These are phyloP conservation scores for Termitomyces sp. DNA, from an alignment of 768 basidiomycete genomes.

Conservation along the genomic window DNA sequence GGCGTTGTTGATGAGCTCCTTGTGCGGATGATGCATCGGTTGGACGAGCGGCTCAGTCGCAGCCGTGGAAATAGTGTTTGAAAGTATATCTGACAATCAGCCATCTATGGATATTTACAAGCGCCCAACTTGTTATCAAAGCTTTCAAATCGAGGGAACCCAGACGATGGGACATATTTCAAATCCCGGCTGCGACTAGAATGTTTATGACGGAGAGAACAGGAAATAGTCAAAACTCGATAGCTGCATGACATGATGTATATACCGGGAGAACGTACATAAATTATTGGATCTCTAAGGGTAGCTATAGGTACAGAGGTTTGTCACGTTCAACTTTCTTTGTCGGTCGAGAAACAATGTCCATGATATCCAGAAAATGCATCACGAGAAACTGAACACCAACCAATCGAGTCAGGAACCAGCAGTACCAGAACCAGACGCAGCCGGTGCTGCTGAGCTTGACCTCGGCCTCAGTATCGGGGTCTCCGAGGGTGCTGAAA, in stretches of 20 bases:
- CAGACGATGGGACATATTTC: background rate
- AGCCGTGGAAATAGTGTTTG: background rate
- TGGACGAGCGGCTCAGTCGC: background rate
- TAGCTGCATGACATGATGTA: background rate
- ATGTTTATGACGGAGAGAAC: background rate
- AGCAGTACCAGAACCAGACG: background rate
- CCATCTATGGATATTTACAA: background rate
- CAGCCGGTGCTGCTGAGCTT: background rate
- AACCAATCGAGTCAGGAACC: background rate
- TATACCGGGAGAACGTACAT: background rate
- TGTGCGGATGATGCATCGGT: background rate
- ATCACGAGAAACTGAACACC: background rate
- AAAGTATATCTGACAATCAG: too few relatives aligned
- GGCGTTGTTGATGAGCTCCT: background rate
- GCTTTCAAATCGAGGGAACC: background rate
- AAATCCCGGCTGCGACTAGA: background rate
- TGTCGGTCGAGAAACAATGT: background rate
- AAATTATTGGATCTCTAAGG: constrained; percentile 1
- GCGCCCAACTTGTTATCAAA: background rate
- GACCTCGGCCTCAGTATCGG: constrained; percentile 1
- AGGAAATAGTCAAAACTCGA: background rate
- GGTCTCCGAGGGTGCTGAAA: background rate
- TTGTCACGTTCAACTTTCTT: background rate
- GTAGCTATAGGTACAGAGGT: background rate
- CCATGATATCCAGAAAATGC: background rate